Conservation (phyloP, 345 rosid species). For the Citrus hindsii region DNA sequence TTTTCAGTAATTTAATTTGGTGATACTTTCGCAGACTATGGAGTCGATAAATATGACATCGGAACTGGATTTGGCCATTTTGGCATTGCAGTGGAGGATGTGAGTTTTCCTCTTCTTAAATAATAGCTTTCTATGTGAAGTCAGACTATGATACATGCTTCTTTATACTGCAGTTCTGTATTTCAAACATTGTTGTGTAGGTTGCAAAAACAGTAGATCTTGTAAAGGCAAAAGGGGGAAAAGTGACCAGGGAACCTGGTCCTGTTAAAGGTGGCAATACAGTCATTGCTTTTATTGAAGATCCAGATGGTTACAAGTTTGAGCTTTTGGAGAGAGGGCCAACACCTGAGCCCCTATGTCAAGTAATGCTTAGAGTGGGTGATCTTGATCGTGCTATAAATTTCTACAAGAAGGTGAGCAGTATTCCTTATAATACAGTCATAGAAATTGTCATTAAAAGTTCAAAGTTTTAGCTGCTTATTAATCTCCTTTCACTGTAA, state of each 20-base stretch:
- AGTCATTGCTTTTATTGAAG: conserved; percentile 87
- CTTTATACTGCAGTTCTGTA: neutral
- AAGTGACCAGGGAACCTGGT: conserved; percentile 87
- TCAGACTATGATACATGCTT: neutral
- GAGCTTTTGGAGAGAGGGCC: conserved; percentile 94
- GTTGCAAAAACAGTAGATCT: conserved; percentile 81
- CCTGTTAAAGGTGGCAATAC: conserved; percentile 89
- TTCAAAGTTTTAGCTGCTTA: neutral
- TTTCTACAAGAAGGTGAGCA: conserved; percentile 83
- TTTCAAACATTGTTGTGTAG: conserved; percentile 30
- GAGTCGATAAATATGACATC: conserved; percentile 83
- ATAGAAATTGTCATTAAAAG: neutral
- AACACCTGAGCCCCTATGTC: conserved; percentile 96
- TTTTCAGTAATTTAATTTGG: neutral
- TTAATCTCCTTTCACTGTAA: neutral
- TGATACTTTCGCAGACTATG: conserved; percentile 59
- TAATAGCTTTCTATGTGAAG: neutral
- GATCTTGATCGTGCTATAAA: conserved; percentile 88
- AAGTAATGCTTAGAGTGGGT: conserved; percentile 98
- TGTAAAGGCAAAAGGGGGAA: conserved; percentile 87
- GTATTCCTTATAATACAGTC: neutral
- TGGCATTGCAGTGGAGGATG: conserved; percentile 93
- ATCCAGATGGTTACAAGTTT: conserved; percentile 96
- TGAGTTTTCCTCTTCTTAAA: conserved; percentile 36
- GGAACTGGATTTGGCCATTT: conserved; percentile 96